Evolutionary conservation across 306 rosid species (phyloP).

Genomic region (Echinosophora koreensis): DNA sequence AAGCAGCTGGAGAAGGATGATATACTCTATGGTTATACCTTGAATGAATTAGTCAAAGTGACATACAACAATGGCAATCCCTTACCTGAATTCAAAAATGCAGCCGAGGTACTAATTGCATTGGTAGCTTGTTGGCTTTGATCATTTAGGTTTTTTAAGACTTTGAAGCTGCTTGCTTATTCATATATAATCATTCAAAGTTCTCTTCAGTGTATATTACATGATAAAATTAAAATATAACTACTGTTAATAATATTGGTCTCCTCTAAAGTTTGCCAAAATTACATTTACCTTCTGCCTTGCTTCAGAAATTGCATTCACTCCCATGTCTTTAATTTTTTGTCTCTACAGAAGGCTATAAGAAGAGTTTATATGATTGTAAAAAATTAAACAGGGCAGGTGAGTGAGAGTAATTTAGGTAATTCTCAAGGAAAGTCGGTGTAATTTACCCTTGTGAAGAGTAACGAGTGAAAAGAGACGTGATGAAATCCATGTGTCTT

Average conservation of each 20-base stretch:
- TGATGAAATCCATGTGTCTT: too few species aligned
- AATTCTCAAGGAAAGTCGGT: too few species aligned
- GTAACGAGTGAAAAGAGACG: too few species aligned
- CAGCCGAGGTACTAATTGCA: conserved; percentile 80
- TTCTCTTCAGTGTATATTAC: background rate
- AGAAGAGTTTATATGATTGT: background rate
- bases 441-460: too few species aligned
- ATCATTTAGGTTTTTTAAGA: conserved; percentile 21
- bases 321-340: background rate
- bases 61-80: conserved; percentile 95
- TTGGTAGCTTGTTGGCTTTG: conserved; percentile 36
- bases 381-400: background rate
- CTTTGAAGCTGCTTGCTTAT: conserved; percentile 24
- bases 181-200: conserved; percentile 15
- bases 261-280: background rate
- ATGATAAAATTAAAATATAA: conserved; percentile 1
- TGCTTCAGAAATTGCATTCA: background rate
- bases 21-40: conserved; percentile 76
- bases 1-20: conserved; percentile 84
- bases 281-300: background rate
- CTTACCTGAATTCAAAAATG: conserved; percentile 86
- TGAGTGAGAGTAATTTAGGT: too few species aligned
- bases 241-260: background rate
- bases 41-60: conserved; percentile 91
- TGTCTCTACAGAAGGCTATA: background rate